Evolutionary conservation across 352 stramenopile genomes (phyloP), one percentile per base, ranked within the genome.

Genomic region (Globisporangium canariense): DNA sequence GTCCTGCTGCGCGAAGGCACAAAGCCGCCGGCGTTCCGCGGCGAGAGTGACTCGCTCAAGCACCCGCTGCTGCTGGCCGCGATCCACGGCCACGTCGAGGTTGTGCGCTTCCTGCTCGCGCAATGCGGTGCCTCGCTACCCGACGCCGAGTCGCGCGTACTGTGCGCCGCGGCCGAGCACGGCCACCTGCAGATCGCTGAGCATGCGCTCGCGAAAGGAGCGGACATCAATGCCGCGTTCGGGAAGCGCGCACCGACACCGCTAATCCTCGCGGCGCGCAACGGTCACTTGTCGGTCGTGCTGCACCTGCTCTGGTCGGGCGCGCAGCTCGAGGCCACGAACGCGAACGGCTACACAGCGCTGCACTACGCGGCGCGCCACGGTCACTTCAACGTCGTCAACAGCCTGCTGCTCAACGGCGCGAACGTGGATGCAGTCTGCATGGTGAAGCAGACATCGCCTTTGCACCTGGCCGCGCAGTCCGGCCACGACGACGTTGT

Each of bases 181-280:
- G 77, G 77, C 14, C 77, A 80, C 38, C 58, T 86, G 52, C 74
- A 86, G 64, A 79, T 86, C 66, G 77, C 73, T 2, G 77, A 86
- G 61, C 77, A 81, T 49, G 73, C 75, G 10, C 60, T 86, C 22
- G 72, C 73, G 47, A 70, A 76, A 45, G 73, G 73, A 10, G 77
- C 77, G 16, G 43, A 74, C 36, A 70, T 83, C 45, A 71, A 86
- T 58, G 63, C 68, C 59, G 3, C 77, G 68, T 43, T 67, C 55
- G 61, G 58, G 22, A 80, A 77, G 47, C 51, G 54, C 30, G 62
- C 74, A 64, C 66, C 70, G 6, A 80, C 77, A 13, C 68, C 77
- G 54, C 65, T 86, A 22, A 69, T 86, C n/a, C 75, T 86, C 20
- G 77, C 77, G 6, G 70, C 77, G 49, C 70, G 77, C 47, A 70